Base-by-base conservation (phyloP, 441 rosid species). In the Flueggea neowawraea region DNA sequence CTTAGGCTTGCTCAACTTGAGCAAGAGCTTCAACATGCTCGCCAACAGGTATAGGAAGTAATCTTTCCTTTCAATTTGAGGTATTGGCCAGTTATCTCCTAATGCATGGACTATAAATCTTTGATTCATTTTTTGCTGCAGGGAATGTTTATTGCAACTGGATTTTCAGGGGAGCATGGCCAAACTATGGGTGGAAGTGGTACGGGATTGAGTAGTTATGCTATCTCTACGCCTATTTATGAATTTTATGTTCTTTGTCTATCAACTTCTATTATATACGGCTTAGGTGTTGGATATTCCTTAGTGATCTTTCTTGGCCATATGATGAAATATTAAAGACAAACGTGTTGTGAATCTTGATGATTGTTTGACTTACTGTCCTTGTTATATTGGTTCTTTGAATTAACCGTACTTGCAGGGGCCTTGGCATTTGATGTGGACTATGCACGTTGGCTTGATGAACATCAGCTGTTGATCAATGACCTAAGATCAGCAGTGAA, bases 371-470 rank as follows among this genome's bases (percentile, higher is more conserved):
- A 36, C 17, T 17, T 16, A 53, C 12, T 50, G 12, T 13, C 43
- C 54, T 60, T 52, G 49, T 61, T 15, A n/a, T 17, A 9, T 52
- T 58, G 54, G 11, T 49, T 60, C 28, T 22, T 22, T 22, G 28
- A 22, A 22, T 22, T 22, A 22, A 22, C 57, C 44, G 4, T 59
- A 52, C 61, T 77, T 71, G 16, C 75, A 90, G 96, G 88, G 54
- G 88, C 89, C 6, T 62, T 84, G 63, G 85, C 89, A 60, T 90
- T 90, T 76, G 96, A 90, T 78, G 22, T 83, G 72, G 96, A 89
- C 22, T 89, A 94, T 68, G 78, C 84, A 43, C 85, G 85, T 39
- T 94, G 98, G 98, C 81, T 88, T 9, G 92, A 93, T 32, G 96
- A 88, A 16, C 97, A 90, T 63, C 97, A 82, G 32, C 81, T 79